Conservation (phyloP, 306 rosid species). For the Luffa aegyptiaca region DNA sequence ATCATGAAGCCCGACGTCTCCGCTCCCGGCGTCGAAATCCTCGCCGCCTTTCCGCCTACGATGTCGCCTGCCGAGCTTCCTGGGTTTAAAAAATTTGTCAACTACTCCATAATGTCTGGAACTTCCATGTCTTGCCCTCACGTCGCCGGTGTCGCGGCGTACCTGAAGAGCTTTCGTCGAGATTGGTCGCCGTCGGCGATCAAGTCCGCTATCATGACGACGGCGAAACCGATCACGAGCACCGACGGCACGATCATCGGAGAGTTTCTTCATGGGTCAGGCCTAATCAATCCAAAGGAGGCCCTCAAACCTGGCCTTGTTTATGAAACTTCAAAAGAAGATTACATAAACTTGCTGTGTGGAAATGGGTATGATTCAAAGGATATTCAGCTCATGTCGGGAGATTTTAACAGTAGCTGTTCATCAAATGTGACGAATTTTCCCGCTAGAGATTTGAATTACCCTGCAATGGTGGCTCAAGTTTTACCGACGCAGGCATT, state of each 20-base stretch:
- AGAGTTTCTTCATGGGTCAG: slow-evolving; percentile 30
- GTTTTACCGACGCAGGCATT: slow-evolving; percentile 3
- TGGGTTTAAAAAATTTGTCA: not conserved
- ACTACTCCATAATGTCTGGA: slow-evolving; percentile 16
- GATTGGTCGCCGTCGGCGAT: slow-evolving; percentile 22
- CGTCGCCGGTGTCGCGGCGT: slow-evolving; percentile 23
- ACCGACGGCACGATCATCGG: not conserved
- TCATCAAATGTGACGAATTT: not conserved
- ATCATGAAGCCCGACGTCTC: slow-evolving; percentile 27
- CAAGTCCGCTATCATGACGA: slow-evolving; percentile 22
- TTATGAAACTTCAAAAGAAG: slow-evolving; percentile 15
- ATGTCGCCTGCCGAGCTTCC: not conserved
- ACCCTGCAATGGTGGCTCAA: slow-evolving; percentile 17
- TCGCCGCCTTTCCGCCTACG: slow-evolving; percentile 24
- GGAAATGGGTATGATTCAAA: not conserved
- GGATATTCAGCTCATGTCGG: slow-evolving; percentile 7
- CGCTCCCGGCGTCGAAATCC: slow-evolving; percentile 21
- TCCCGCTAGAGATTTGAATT: slow-evolving; percentile 17
- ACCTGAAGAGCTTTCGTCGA: slow-evolving; percentile 17
- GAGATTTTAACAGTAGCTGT: slow-evolving; percentile 5
- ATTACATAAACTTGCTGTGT: slow-evolving; percentile 23
- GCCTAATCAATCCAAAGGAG: slow-evolving; percentile 15
- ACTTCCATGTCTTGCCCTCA: slow-evolving; percentile 32
- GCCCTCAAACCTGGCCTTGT: slow-evolving; percentile 27
- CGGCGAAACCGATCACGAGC: slow-evolving; percentile 13